Evolutionary conservation across 768 basidiomycete genomes (phyloP), one percentile per base, ranked within the genome.

Genomic region (Fistulinella prunicolor): DNA sequence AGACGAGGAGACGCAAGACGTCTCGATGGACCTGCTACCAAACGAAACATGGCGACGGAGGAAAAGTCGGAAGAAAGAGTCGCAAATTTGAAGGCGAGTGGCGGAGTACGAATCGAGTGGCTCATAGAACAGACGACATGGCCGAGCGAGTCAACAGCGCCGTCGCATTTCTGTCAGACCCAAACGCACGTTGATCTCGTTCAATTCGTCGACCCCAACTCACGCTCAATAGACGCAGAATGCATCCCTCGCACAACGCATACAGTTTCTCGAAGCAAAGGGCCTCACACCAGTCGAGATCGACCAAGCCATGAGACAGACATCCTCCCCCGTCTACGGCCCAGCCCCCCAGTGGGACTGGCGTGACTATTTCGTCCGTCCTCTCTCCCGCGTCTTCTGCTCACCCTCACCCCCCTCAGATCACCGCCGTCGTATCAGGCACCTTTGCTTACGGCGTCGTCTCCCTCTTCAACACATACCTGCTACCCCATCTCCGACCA

Each of bases 251-350:
- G 76, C 87, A 1, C 90, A 95, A 64, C 82, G 89, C 43, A 79
- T 98, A 38, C 86, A 90, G 54, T 99, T 98, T 72, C 79, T 99
- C n/a, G 87, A 96, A 60, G 86, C 91, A 6, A 97, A 98, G 67
- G 96, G 96, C 2, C 74, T 99, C 28, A 85, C 83, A 0, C 74
- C 77, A 6, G 67, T 73, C 14, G 95, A 99, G 70, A 94, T 98
- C 51, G 90, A 96, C 64, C 73, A 82, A 24, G 94, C 92, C 1
- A 66, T 97, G 62, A 78, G 78, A 49, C 85, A 28, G 26, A 28
- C 26, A 55, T 51, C 24, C 32, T 35, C 26, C 60, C 50, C 67
- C 46, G 59, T 66, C 1, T 86, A 83, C 66, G 72, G 66, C 3
- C 69, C 74, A 17, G 68, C 73, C 52, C 64, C 70, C 20, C 81